These are phyloP conservation scores for Pelargonium fulgidum DNA, from an alignment of 441 rosid genomes.

Conservation along the genomic window DNA sequence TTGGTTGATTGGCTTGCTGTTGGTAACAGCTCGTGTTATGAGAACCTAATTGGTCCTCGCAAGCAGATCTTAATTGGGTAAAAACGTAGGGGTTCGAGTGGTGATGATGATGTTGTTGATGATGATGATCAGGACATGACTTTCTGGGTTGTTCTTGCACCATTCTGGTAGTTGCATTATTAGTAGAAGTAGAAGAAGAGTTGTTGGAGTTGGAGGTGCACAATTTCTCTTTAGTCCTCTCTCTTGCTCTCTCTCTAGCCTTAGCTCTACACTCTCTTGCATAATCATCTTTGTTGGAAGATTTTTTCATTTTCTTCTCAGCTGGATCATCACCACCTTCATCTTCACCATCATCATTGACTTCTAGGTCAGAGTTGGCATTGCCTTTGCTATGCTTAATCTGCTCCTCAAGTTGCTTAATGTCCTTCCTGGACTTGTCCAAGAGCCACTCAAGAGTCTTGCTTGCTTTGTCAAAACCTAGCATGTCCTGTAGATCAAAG, in stretches of 20 bases:
- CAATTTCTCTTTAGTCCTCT: conserved; percentile 38
- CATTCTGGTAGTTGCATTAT: not conserved
- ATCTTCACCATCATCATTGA: not conserved
- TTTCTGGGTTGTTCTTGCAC: not conserved
- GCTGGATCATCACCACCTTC: not conserved
- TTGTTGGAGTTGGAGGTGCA: conserved; percentile 1
- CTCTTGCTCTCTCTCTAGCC: conserved; percentile 55
- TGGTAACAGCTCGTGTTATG: not conserved
- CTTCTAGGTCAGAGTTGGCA: conserved; percentile 15
- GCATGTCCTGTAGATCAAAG: conserved; percentile 77
- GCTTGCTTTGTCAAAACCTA: conserved; percentile 77
- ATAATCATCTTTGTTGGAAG: conserved; percentile 17
- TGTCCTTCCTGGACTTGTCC: conserved; percentile 51
- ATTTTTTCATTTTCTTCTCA: conserved; percentile 23
- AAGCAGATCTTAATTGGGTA: not conserved
- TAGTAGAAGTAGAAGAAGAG: not conserved
- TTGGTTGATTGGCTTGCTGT: too few relatives aligned
- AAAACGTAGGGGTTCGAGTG: not conserved
- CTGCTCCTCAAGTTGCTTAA: conserved; percentile 31
- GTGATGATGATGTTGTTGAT: not conserved
- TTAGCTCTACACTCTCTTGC: conserved; percentile 37
- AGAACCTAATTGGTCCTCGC: not conserved
- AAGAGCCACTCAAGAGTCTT: conserved; percentile 74
- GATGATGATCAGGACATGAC: not conserved
- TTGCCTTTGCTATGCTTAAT: conserved; percentile 9